Evolutionary conservation across 1,284 basidiomycete species (phyloP).

Genomic region (Rhodotorula sp.): DNA sequence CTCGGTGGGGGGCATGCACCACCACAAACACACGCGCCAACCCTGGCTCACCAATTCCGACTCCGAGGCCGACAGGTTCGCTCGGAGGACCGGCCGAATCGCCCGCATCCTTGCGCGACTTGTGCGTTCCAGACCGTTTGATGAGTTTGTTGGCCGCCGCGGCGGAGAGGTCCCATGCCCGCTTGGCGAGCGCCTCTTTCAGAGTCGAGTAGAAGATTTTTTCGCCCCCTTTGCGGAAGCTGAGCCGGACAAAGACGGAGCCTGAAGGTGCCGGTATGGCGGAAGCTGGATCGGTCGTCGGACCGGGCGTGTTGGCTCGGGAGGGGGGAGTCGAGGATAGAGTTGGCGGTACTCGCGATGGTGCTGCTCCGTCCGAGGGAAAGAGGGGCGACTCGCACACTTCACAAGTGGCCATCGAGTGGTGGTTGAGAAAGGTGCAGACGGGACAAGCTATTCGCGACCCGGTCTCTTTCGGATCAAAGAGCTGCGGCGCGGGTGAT

Average conservation of each 20-base stretch:
- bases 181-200: conserved; percentile 70
- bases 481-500: background rate
- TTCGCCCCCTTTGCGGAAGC: conserved; percentile 88
- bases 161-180: conserved; percentile 64
- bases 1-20: conserved; percentile 58
- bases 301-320: conserved; percentile 59
- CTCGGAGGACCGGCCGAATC: background rate
- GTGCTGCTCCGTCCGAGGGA: conserved; percentile 35
- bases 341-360: conserved; percentile 37
- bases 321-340: conserved; percentile 50
- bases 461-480: conserved; percentile 9
- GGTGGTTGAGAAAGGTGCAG: conserved; percentile 91
- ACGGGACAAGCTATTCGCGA: conserved; percentile 64
- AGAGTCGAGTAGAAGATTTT: conserved; percentile 76
- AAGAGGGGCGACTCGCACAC: conserved; percentile 74
- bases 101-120: background rate
- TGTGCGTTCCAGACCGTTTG: conserved; percentile 48
- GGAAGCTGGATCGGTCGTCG: conserved; percentile 47
- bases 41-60: conserved; percentile 53
- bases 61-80: background rate
- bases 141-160: background rate
- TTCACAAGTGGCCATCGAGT: conserved; percentile 73
- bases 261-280: background rate
- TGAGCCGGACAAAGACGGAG: conserved; percentile 55
- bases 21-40: conserved; percentile 67